phyloP scores from a whole-genome alignment of 495 filamentous ascomycete species.

The Annulohypoxylon bovei region DNA sequence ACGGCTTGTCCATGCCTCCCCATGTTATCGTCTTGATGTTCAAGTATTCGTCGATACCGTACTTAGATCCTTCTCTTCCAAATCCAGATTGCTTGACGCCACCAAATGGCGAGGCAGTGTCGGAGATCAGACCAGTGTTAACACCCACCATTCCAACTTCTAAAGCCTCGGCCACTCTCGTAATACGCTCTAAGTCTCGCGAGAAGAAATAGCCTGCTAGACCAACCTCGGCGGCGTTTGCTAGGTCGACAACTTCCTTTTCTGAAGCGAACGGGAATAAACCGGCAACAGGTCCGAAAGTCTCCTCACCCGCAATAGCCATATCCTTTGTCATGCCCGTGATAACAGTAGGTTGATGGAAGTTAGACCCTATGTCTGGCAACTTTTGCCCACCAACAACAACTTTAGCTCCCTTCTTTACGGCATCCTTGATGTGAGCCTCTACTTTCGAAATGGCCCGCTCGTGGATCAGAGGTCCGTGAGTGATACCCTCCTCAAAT shows the following conservation, averaged over 20 bases:
- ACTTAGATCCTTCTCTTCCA: constrained; percentile 88
- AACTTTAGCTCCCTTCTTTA: constrained; percentile 76
- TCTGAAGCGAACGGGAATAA: constrained; percentile 86
- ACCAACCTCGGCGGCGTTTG: constrained; percentile 80
- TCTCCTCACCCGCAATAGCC: constrained; percentile 82
- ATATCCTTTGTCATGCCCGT: constrained; percentile 83
- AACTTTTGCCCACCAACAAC: constrained; percentile 74
- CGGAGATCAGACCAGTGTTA: constrained; percentile 85
- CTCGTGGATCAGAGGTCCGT: constrained; percentile 85
- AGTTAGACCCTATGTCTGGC: constrained; percentile 73
- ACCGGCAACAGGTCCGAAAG: constrained; percentile 86
- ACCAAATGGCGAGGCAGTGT: constrained; percentile 85
- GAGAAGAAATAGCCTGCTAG: constrained; percentile 90
- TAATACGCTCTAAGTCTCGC: constrained; percentile 74
- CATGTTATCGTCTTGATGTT: constrained; percentile 87
- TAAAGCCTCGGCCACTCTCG: constrained; percentile 82
- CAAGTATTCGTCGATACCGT: constrained; percentile 91
- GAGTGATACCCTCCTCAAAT: constrained; percentile 74
- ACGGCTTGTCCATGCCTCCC: constrained; percentile 75
- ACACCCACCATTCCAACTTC: constrained; percentile 93
- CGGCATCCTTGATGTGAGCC: constrained; percentile 79
- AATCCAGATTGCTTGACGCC: constrained; percentile 95
- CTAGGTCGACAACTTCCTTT: constrained; percentile 82
- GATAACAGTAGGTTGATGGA: constrained; percentile 84
- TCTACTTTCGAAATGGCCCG: constrained; percentile 80